These are phyloP conservation scores for Curvularia eragrostidis DNA, from an alignment of 2,329 filamentous ascomycete species.

Conservation along the genomic window DNA sequence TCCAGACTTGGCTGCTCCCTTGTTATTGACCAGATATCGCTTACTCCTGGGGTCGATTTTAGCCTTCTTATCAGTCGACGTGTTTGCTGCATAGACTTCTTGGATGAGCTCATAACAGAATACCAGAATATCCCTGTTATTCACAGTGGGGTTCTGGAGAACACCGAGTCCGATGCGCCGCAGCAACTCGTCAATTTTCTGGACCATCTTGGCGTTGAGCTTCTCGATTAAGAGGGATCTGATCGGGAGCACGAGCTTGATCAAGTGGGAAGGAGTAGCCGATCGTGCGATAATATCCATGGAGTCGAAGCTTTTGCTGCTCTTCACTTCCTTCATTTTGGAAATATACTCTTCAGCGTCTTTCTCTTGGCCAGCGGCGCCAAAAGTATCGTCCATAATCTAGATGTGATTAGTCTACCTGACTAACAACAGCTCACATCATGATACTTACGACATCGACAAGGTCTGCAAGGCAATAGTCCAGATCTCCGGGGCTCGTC, in stretches of 20 bases:
- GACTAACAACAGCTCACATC: background rate
- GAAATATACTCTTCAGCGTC: constrained; percentile 94
- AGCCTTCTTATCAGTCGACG: constrained; percentile 50
- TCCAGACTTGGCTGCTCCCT: constrained; percentile 75
- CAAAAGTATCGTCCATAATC: constrained; percentile 97
- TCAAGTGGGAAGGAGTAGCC: constrained; percentile 75
- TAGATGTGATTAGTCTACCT: background rate
- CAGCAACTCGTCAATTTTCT: constrained; percentile 89
- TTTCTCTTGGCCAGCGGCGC: constrained; percentile 90
- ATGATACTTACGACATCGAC: constrained; percentile 65
- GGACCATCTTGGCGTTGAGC: constrained; percentile 79
- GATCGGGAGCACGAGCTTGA: constrained; percentile 78
- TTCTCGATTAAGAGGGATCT: constrained; percentile 82
- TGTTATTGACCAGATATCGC: constrained; percentile 79
- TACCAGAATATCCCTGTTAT: constrained; percentile 81
- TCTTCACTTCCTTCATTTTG: constrained; percentile 97
- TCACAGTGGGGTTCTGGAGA: constrained; percentile 78
- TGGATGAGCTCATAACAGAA: constrained; percentile 97
- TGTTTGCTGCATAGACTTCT: constrained; percentile 74
- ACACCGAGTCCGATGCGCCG: constrained; percentile 83
- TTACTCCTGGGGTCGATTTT: constrained; percentile 57
- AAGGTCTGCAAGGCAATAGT: constrained; percentile 82
- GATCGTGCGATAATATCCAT: constrained; percentile 91
- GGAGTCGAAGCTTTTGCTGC: constrained; percentile 96
- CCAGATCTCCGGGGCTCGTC: constrained; percentile 81